Conservation (phyloP, 176 grass and related monocot species). For the Saccharum spontaneum region DNA sequence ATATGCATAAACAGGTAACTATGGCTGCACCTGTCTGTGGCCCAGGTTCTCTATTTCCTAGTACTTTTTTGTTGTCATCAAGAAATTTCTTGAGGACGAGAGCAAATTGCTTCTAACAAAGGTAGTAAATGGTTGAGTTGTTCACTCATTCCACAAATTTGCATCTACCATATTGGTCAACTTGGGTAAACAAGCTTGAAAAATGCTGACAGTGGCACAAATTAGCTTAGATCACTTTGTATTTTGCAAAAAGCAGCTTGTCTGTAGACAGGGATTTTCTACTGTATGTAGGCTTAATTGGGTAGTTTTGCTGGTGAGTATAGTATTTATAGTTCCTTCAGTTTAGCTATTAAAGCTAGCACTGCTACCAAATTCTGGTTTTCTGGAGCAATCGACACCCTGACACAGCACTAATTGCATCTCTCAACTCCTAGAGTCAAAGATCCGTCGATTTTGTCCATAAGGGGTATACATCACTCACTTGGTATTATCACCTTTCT, state of each 20-base stretch:
- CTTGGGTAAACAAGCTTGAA: slow-evolving; percentile 25
- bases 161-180: neutral
- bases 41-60: slow-evolving; percentile 30
- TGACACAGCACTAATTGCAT: slow-evolving; percentile 5
- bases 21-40: neutral
- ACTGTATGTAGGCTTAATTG: slow-evolving; percentile 20
- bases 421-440: slow-evolving; percentile 43
- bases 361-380: slow-evolving; percentile 19
- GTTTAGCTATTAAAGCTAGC: slow-evolving; percentile 31
- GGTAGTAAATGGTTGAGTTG: neutral
- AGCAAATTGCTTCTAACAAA: slow-evolving; percentile 1
- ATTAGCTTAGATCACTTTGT: slow-evolving; percentile 35
- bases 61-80: slow-evolving; percentile 14
- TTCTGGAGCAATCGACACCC: slow-evolving; percentile 18
- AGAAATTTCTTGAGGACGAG: slow-evolving; percentile 1
- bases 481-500: slow-evolving; percentile 38
- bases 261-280: slow-evolving; percentile 29
- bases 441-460: neutral
- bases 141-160: slow-evolving; percentile 18
- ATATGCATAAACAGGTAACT: slow-evolving; percentile 28
- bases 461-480: slow-evolving; percentile 26
- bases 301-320: slow-evolving; percentile 45
- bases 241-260: slow-evolving; percentile 34
- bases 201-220: slow-evolving; percentile 34
- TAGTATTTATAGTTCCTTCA: slow-evolving; percentile 34